These are phyloP conservation scores for Porphyrellus cyaneotinctus DNA, from an alignment of 768 basidiomycete genomes.

Conservation along the genomic window DNA sequence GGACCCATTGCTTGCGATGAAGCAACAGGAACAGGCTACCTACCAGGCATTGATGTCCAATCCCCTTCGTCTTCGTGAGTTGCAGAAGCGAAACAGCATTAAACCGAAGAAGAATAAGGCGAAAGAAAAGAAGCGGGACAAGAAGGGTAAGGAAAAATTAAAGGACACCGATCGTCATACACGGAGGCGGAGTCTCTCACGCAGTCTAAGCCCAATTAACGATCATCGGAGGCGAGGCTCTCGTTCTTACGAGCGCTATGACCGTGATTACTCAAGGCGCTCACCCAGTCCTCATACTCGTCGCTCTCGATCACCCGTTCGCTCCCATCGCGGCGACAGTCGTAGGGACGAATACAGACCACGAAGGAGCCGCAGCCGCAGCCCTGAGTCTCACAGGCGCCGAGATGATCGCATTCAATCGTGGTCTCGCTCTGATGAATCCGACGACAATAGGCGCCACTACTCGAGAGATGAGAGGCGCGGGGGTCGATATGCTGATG, in stretches of 20 bases:
- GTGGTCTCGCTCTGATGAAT: slow-evolving; percentile 52
- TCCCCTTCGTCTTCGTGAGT: slow-evolving; percentile 75
- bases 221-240: slow-evolving; percentile 28
- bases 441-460: slow-evolving; percentile 38
- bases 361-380: slow-evolving; percentile 29
- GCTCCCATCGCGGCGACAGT: slow-evolving; percentile 19
- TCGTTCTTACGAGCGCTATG: slow-evolving; percentile 29
- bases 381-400: slow-evolving; percentile 21
- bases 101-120: slow-evolving; percentile 74
- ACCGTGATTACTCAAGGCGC: slow-evolving; percentile 29
- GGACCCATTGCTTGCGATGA: slow-evolving; percentile 95
- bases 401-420: slow-evolving; percentile 29
- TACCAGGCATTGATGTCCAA: slow-evolving; percentile 84
- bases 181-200: slow-evolving; percentile 31
- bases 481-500: slow-evolving; percentile 23
- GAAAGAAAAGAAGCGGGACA: slow-evolving; percentile 51
- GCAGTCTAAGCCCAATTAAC: slow-evolving; percentile 29
- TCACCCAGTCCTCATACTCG: slow-evolving; percentile 46
- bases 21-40: slow-evolving; percentile 94
- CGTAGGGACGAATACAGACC: slow-evolving; percentile 20
- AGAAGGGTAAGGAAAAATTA: slow-evolving; percentile 29
- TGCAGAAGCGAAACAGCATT: slow-evolving; percentile 80
- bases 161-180: slow-evolving; percentile 29
- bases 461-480: slow-evolving; percentile 27
- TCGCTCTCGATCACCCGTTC: slow-evolving; percentile 46